Base-by-base conservation (phyloP, 768 basidiomycete species). In the Pulveroboletus frians region DNA sequence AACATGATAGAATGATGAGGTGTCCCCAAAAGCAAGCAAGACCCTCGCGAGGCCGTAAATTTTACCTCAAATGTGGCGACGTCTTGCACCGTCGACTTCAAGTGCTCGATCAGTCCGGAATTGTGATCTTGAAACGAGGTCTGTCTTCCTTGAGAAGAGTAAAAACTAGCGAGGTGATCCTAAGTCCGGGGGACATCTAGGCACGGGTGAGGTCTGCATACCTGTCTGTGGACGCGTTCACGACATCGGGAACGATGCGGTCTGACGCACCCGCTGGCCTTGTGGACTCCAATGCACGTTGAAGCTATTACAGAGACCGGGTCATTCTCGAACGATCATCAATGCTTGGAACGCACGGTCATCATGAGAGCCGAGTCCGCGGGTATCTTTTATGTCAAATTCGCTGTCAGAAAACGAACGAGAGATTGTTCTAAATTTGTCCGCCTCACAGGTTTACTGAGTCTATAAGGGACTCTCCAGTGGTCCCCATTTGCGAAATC, bases 221-320 rank as follows among this genome's bases (percentile, higher is more conserved):
- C 85, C 86, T 88, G 66, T 92, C 89, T 35, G 88, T 81, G 43
- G 85, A 87, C n/a, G 88, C 88, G 57, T 90, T 91, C 29, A 83
- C 71, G 18, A 72, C 58, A 46, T 73, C 52, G 34, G 57, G 44
- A 13, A 81, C 58, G 50, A 85, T 70, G 29, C 60, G 56, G 17
- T 61, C 61, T 13, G 65, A 52, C 40, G 70, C 66, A 14, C 55
- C 64, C 17, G 56, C 37, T 20, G 81, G 80, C 39, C 76, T 77
- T 27, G 73, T 72, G 40, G 59, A 67, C 37, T 71, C 63, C 23
- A 82, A 63, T 18, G 76, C 68, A 41, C 66, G 70, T 36, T 68
- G 66, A 43, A 85, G 67, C 83, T 84, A 54, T 41, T 35, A 45
- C 39, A 40, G 45, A 40, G 41, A 41, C 52, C 56, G 29, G 54